Conservation (phyloP, 805 yeast genomes). For the Cyberlindnera subsufficiens region DNA sequence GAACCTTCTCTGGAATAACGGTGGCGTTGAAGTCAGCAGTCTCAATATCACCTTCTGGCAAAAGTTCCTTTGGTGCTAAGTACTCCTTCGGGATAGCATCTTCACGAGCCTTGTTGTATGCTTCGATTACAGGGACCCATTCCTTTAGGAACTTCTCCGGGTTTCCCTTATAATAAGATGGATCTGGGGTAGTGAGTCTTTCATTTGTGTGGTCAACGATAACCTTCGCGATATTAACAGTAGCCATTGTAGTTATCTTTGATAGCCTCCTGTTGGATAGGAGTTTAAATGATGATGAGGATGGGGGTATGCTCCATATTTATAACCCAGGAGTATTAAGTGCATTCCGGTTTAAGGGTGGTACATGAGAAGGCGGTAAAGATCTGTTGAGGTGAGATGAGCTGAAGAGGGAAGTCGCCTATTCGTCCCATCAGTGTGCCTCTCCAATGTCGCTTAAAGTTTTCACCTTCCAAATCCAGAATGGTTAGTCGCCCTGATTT, state of each 20-base stretch:
- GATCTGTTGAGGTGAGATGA: too few species aligned
- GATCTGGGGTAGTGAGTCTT: slow-evolving; percentile 8
- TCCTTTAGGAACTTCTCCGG: slow-evolving; percentile 12
- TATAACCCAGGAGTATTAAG: not conserved
- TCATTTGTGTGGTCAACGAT: slow-evolving; percentile 14
- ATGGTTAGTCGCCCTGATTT: too few species aligned
- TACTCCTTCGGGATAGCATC: slow-evolving; percentile 21
- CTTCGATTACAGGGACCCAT: slow-evolving; percentile 23
- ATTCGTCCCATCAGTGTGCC: too few species aligned
- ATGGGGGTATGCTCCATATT: not conserved
- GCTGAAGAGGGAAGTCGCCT: too few species aligned
- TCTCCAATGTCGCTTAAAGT: too few species aligned
- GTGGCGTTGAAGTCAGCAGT: slow-evolving; percentile 19
- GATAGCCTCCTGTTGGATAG: not conserved
- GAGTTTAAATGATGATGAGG: not conserved
- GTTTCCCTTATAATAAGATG: slow-evolving; percentile 12
- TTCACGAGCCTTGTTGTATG: slow-evolving; percentile 15
- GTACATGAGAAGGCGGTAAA: too few species aligned
- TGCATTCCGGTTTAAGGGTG: not conserved
- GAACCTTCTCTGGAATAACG: slow-evolving; percentile 15
- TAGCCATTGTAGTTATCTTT: slow-evolving; percentile 3
- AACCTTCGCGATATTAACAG: slow-evolving; percentile 7
- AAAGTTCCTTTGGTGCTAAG: slow-evolving; percentile 14
- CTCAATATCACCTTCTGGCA: slow-evolving; percentile 19
- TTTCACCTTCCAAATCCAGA: too few species aligned